Evolutionary conservation across 2,329 filamentous ascomycete genomes (phyloP), one percentile per base, ranked within the genome.

Genomic region (Byssochlamys sp.): DNA sequence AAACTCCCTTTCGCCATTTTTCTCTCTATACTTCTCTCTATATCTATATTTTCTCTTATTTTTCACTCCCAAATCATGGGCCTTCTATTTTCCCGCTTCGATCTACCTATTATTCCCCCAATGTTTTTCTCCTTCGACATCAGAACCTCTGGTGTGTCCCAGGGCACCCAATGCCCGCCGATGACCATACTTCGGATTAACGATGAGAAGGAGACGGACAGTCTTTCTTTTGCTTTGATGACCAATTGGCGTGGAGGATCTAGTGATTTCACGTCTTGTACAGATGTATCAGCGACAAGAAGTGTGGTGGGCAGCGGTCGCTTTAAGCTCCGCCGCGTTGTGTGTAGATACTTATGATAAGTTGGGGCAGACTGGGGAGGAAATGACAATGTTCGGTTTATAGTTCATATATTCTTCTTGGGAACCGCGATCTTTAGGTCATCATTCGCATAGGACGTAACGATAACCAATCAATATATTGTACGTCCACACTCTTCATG

Each of bases 1-100:
- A 62, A 63, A 59, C 57, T 57, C 31, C 55, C 58, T 58, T 60
- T 59, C 63, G 55, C 60, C 59, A 53, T 50, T 60, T 59, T 50
- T 61, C 56, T 58, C 56, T 57, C 60, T 61, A 59, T 58, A 57
- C 55, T 53, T 53, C 55, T 56, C 52, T 56, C 55, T 57, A 55
- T 61, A 50, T 59, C 55, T 53, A 57, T 39, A 57, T 57, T 57
- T 56, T 28, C 54, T 56, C 19, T 53, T 53, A 54, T 59, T 59
- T 59, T 55, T 61, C 56, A 55, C 56, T 61, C 52, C 52, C 55
- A 55, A 55, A 60, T n/a, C 28, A 35, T 4, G 26, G 26, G 53
- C 45, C 12, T n/a, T 33, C 14, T n/a, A 28, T 27, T 52, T n/a
- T 52, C 12, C 29, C 50, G 14, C 24, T 52, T 52, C 50, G 50